A percentile compares a stretch with the other conserved stretches of the same genome.
phyloP scores from a whole-genome alignment of 116 monocot species.

The Iris pallida region DNA sequence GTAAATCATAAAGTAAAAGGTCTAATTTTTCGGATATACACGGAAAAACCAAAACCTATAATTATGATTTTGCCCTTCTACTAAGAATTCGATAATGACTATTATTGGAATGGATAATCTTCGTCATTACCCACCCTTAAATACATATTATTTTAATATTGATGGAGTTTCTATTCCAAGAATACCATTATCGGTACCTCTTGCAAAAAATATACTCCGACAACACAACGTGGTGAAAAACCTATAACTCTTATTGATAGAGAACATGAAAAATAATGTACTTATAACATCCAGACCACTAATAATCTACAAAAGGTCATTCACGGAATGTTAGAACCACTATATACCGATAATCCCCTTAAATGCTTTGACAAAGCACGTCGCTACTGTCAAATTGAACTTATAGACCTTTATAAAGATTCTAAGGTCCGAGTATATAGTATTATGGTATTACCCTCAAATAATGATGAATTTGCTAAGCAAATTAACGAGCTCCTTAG shows the following conservation, averaged over 20 bases:
- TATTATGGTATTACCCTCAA: background rate
- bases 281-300: background rate
- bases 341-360: constrained; percentile 1
- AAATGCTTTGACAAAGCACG: constrained; percentile 4
- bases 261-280: background rate
- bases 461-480: constrained; percentile 8
- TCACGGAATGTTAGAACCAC: background rate
- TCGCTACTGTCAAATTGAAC: constrained; percentile 2
- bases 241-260: background rate
- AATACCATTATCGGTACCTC: no score
- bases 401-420: background rate
- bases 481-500: background rate
- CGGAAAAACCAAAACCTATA: no score
- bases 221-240: background rate
- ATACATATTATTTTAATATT: no score
- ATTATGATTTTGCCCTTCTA: no score
- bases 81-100: no score
- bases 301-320: background rate
- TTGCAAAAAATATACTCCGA: no score
- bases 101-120: no score
- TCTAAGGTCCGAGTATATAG: background rate
- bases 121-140: no score
- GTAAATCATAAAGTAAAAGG: no score
- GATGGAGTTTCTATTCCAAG: no score
- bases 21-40: no score